phyloP scores from a whole-genome alignment of 495 filamentous ascomycete genomes.

The Penicillium odoratum region DNA sequence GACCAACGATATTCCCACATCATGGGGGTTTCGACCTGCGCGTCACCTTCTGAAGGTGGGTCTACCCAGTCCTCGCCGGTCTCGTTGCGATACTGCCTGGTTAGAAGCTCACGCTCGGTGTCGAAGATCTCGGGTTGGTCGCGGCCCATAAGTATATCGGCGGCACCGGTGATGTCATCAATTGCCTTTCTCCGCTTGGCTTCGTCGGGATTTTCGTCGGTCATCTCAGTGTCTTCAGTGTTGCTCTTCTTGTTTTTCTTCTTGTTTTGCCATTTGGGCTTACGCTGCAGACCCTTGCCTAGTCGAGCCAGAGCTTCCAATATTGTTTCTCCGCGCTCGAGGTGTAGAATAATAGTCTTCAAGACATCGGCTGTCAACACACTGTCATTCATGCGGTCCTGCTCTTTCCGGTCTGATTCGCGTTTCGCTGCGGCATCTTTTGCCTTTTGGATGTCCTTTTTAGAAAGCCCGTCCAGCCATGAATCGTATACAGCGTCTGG shows the following conservation, averaged over 20 bases:
- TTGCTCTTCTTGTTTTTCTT: slow-evolving; percentile 56
- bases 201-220: slow-evolving; percentile 74
- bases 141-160: slow-evolving; percentile 78
- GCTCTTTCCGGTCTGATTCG: slow-evolving; percentile 70
- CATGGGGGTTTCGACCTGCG: slow-evolving; percentile 33
- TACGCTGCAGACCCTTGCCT: slow-evolving; percentile 64
- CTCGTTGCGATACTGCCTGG: slow-evolving; percentile 80
- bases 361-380: slow-evolving; percentile 74
- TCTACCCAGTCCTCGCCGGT: slow-evolving; percentile 92
- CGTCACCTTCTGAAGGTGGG: slow-evolving; percentile 32
- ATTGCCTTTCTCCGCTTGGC: slow-evolving; percentile 67
- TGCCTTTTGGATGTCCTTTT: slow-evolving; percentile 87
- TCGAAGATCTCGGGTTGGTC: slow-evolving; percentile 90
- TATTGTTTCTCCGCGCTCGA: slow-evolving; percentile 84
- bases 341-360: slow-evolving; percentile 62
- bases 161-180: slow-evolving; percentile 80
- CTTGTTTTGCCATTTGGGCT: slow-evolving; percentile 61
- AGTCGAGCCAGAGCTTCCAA: slow-evolving; percentile 85
- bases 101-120: slow-evolving; percentile 76
- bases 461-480: slow-evolving; percentile 89
- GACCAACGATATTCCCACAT: slow-evolving; percentile 94
- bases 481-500: slow-evolving; percentile 88
- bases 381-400: slow-evolving; percentile 69
- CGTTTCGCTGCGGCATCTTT: slow-evolving; percentile 85
- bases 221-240: slow-evolving; percentile 62